Conservation (phyloP, 768 basidiomycete species). For the Podaxis sp. region DNA sequence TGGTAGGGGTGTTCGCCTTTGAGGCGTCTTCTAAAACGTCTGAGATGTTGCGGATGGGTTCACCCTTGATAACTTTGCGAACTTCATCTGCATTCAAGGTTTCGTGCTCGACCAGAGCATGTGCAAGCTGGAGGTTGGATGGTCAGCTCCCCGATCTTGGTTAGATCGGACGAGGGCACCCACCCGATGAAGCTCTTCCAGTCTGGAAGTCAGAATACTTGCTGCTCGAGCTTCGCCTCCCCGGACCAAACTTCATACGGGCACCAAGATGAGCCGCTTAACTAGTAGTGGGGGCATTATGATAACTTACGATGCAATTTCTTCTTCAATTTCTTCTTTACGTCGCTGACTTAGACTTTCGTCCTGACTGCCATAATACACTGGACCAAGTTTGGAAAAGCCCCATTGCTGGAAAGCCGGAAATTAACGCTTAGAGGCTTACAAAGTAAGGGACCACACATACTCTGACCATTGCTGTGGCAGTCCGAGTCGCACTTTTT, state of each 20-base stretch:
- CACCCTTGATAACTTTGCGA: constrained; percentile 77
- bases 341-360: constrained; percentile 70
- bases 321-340: constrained; percentile 83
- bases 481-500: constrained; percentile 72
- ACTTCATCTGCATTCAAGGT: constrained; percentile 89
- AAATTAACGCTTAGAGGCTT: constrained; percentile 7
- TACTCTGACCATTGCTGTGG: constrained; percentile 88
- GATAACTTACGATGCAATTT: constrained; percentile 70
- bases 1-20: constrained; percentile 15
- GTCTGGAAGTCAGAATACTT: constrained; percentile 58
- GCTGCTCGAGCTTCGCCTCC: constrained; percentile 67
- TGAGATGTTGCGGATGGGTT: constrained; percentile 68
- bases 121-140: constrained; percentile 63
- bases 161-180: constrained; percentile 19
- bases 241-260: constrained; percentile 57
- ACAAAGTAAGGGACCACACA: constrained; percentile 21
- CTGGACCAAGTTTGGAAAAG: constrained; percentile 82
- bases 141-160: not conserved
- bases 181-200: constrained; percentile 77
- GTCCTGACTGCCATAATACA: constrained; percentile 74
- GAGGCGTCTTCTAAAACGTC: constrained; percentile 61
- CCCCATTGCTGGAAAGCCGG: constrained; percentile 59
- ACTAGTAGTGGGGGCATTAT: constrained; percentile 10
- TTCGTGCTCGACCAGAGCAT: constrained; percentile 93
- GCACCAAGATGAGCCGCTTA: constrained; percentile 14